Evolutionary conservation across 805 yeast genomes (phyloP), one percentile per base, ranked within the genome.

Genomic region (Wickerhamiella brachini): DNA sequence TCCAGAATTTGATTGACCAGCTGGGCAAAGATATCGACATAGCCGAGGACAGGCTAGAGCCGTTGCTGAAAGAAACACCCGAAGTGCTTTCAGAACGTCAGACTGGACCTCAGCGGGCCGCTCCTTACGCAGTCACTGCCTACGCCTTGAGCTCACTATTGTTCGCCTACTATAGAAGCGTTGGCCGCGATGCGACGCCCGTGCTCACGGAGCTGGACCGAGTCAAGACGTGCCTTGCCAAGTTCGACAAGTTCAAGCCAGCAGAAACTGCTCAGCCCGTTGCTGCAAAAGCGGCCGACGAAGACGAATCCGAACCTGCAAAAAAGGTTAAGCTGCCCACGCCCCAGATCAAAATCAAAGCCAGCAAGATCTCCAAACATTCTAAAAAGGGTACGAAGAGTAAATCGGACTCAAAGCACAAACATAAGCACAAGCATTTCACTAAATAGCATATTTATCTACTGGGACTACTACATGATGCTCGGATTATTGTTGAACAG

Each of bases 141-240:
- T 81, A 81, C 62, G 68, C 77, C 1, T 57, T 80, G 24, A 69
- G 78, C 9, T 79, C 87, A 0, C 59, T 79, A 20, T 67, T 79
- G 51, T 81, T 76, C 63, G 74, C 83, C 4, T 77, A 79, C 58
- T 63, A 83, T 52, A 80, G 83, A 56, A 60, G 79, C 0, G 66
- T 66, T 15, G 90, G 90, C 1, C 64, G 71, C 15, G 77, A 80
- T 52, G 38, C 47, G 2, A 75, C 81, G 34, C 55, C 61, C 51
- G 51, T 37, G 3, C 41, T 37, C 41, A 37, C 41, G 7, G 57
- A 58, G 47, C 56, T 59, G 12, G 54, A 44, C 12, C 52, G 59
- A 17, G 75, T 87, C 20, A 78, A 81, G 80, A 68, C 68, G 29
- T 94, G 84, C 59, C 68, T 85, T 49, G 71, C 69, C 7, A 70